Percentiles rank a stretch among this genome's conserved stretches.
These are phyloP conservation scores for Phytophthora sojae DNA, from an alignment of 352 stramenopile genomes.

Conservation along the genomic window DNA sequence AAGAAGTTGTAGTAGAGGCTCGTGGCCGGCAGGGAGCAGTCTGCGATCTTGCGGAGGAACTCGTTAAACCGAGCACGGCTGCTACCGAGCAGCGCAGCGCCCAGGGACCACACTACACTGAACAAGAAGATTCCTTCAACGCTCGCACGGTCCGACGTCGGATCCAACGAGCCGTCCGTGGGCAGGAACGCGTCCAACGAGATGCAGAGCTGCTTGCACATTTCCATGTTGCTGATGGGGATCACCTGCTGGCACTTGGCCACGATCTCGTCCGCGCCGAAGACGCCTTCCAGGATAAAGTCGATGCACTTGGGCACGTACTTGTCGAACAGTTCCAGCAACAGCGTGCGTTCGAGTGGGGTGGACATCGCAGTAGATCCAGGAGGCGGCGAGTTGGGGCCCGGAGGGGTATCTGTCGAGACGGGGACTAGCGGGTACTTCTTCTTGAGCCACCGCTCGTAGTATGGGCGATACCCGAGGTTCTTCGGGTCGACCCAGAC, in stretches of 20 bases:
- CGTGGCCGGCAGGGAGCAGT: constrained; percentile 77
- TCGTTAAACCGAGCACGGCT: constrained; percentile 90
- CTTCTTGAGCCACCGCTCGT: constrained; percentile 94
- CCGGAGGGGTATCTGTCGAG: not conserved
- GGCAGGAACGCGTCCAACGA: constrained; percentile 92
- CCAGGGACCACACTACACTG: constrained; percentile 93
- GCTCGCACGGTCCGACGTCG: constrained; percentile 54
- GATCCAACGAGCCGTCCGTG: constrained; percentile 51
- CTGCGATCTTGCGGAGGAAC: constrained; percentile 90
- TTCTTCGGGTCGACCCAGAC: constrained; percentile 98
- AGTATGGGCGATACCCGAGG: constrained; percentile 95
- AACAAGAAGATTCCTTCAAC: constrained; percentile 95
- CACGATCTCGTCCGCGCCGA: constrained; percentile 89
- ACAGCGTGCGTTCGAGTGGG: constrained; percentile 56
- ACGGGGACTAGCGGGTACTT: constrained; percentile 68
- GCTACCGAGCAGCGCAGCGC: constrained; percentile 83
- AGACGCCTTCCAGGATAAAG: constrained; percentile 93
- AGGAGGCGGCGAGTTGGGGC: constrained; percentile 6
- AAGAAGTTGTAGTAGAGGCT: constrained; percentile 93
- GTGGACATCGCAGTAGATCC: constrained; percentile 13
- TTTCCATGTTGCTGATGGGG: constrained; percentile 94
- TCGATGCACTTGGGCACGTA: constrained; percentile 93
- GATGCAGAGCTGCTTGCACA: constrained; percentile 96
- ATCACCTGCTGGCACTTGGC: constrained; percentile 94
- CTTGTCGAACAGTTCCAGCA: constrained; percentile 94